Evolutionary conservation across 73 alveolate genomes (phyloP).

Genomic region (Diophrys sp.): DNA sequence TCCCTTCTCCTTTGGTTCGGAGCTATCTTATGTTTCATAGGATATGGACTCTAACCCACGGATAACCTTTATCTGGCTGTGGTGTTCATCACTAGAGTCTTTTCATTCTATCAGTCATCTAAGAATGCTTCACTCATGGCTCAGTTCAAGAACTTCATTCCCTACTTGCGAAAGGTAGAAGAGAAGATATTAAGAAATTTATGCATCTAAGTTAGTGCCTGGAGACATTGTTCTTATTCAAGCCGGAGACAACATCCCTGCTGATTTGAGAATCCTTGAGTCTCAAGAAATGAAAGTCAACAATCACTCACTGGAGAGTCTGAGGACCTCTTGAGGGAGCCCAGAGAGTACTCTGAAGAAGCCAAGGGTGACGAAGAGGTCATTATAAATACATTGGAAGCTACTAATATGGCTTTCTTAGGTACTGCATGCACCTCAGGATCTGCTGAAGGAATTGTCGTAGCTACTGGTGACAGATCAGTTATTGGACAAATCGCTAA

Average conservation of each 20-base stretch:
- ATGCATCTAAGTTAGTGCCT: slow-evolving; percentile 84
- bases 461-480: slow-evolving; percentile 90
- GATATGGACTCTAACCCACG: slow-evolving; percentile 49
- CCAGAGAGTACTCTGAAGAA: slow-evolving; percentile 80
- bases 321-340: slow-evolving; percentile 74
- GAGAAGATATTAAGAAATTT: slow-evolving; percentile 79
- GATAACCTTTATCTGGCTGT: slow-evolving; percentile 74
- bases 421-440: slow-evolving; percentile 94
- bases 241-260: slow-evolving; percentile 98
- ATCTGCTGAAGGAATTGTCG: slow-evolving; percentile 86
- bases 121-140: slow-evolving; percentile 81
- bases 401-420: slow-evolving; percentile 87
- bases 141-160: slow-evolving; percentile 73
- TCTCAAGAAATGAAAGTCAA: slow-evolving; percentile 88
- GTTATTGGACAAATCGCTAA: slow-evolving; percentile 95
- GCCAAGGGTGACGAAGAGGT: slow-evolving; percentile 85
- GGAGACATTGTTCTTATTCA: slow-evolving; percentile 92
- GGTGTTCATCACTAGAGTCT: slow-evolving; percentile 67
- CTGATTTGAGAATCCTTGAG: slow-evolving; percentile 86
- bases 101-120: slow-evolving; percentile 59
- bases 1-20: slow-evolving; percentile 78
- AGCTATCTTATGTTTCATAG: slow-evolving; percentile 69
- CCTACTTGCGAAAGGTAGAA: slow-evolving; percentile 62
- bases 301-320: slow-evolving; percentile 96
- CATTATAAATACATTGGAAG: slow-evolving; percentile 92